These are phyloP conservation scores for Rhynchosporium graminicola DNA, from an alignment of 2,329 filamentous ascomycete genomes.

Conservation along the genomic window DNA sequence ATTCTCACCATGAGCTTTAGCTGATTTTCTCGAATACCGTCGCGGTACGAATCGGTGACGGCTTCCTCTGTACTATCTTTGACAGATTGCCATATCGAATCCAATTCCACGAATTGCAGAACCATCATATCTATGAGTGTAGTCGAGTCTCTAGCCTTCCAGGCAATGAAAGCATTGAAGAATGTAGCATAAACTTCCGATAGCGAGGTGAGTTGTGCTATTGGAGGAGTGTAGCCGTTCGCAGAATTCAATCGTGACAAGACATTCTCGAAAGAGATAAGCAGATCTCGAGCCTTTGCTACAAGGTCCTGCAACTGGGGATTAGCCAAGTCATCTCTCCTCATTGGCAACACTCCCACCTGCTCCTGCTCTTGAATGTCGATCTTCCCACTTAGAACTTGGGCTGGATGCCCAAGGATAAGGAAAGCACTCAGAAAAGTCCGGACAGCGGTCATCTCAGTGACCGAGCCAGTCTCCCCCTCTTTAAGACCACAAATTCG, in stretches of 20 bases:
- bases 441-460: constrained; percentile 69
- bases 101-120: constrained; percentile 81
- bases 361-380: constrained; percentile 59
- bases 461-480: constrained; percentile 60
- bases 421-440: constrained; percentile 80
- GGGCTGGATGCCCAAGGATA: constrained; percentile 75
- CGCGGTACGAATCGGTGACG: constrained; percentile 73
- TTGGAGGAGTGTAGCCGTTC: constrained; percentile 68
- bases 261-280: constrained; percentile 76
- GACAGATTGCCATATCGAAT: constrained; percentile 81
- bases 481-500: constrained; percentile 70
- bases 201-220: constrained; percentile 61
- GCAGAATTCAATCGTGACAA: constrained; percentile 63
- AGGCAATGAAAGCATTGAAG: constrained; percentile 76
- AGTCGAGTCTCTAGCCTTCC: constrained; percentile 79
- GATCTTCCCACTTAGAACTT: constrained; percentile 75
- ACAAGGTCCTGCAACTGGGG: constrained; percentile 71
- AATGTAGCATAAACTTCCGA: constrained; percentile 73
- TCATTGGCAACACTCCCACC: constrained; percentile 50
- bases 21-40: constrained; percentile 81
- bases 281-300: constrained; percentile 72
- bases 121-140: constrained; percentile 82
- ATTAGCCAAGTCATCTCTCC: constrained; percentile 57
- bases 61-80: constrained; percentile 74
- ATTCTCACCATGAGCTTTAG: constrained; percentile 77